Evolutionary conservation across 2,329 filamentous ascomycete species (phyloP), one percentile per base, ranked within the genome.

Genomic region (Colletotrichum incanum): DNA sequence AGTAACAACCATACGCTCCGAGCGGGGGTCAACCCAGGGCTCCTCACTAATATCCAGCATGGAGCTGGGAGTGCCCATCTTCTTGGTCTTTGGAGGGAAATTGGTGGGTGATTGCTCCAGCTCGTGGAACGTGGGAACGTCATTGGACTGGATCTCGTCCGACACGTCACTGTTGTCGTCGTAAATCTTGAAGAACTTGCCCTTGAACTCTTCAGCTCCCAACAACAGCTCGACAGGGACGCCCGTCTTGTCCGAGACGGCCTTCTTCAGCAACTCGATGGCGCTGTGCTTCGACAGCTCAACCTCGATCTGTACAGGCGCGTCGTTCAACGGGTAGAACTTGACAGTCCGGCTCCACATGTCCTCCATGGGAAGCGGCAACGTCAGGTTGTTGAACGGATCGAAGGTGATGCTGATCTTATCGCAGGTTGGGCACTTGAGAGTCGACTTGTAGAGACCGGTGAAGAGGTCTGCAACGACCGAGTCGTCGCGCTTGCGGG

Each of bases 371-470:
- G 96, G 96, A 43, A 99, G 85, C 69, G 97, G 96, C 31, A 99
- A 85, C 0, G 96, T 98, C 71, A 99, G 84, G 75, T 97, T 96
- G 81, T 95, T 98, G 86, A 97, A 99, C 0, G 96, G 96, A 80
- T 99, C 96, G 79, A 99, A 99, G 0, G 96, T 98, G 77, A 99
- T 98, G 88, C 95, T 98, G 82, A 98, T 93, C 84, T 98, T 99
- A 76, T 93, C 89, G 81, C 96, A 99, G 9, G 89, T 89, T 0
- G 96, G 96, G 79, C 96, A 99, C 74, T 96, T 93, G 74, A 99
- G 89, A 0, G 96, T 98, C 55, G 97, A 98, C 84, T 98, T 98
- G 88, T 98, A 99, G 88, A 98, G 94, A 74, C 96, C 96, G 28
- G 94, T 97, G 81, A 99, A 99, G 14, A 99, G 87, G 79, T 99